Evolutionary conservation across 176 grass and related monocot genomes (phyloP).

Genomic region (Carex parvula): DNA sequence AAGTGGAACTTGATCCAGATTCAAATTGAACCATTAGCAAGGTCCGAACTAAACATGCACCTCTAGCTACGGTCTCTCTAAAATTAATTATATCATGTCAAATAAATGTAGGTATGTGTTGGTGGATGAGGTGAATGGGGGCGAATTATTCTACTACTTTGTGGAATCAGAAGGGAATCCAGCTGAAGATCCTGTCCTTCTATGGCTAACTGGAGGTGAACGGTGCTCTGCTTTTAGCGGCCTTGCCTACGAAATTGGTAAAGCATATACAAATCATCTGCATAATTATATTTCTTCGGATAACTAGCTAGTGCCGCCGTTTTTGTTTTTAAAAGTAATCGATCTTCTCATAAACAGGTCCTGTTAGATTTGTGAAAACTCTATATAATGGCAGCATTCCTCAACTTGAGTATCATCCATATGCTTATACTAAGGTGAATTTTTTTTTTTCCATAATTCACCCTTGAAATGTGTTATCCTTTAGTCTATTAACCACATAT

Average conservation of each 20-base stretch:
- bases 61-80: not conserved
- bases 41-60: not conserved
- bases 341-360: slow-evolving; percentile 26
- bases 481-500: not conserved
- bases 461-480: not conserved
- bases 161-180: slow-evolving; percentile 47
- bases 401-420: slow-evolving; percentile 23
- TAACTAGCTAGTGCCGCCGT: not conserved
- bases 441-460: not conserved
- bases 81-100: not conserved
- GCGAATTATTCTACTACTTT: slow-evolving; percentile 68
- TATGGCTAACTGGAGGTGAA: slow-evolving; percentile 44
- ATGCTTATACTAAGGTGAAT: slow-evolving; percentile 47
- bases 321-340: not conserved
- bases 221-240: slow-evolving; percentile 33
- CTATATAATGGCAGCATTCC: slow-evolving; percentile 35
- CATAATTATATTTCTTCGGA: not conserved
- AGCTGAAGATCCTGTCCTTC: slow-evolving; percentile 17
- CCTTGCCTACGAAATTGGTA: slow-evolving; percentile 37
- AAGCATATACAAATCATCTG: not conserved
- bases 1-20: not conserved
- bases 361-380: slow-evolving; percentile 25
- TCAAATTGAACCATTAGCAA: not conserved
- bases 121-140: slow-evolving; percentile 36
- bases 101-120: slow-evolving; percentile 33